Percentiles rank a stretch among this genome's conserved stretches.
Conservation (phyloP, 305 asterid species). For the Caryopteris hybrid region DNA sequence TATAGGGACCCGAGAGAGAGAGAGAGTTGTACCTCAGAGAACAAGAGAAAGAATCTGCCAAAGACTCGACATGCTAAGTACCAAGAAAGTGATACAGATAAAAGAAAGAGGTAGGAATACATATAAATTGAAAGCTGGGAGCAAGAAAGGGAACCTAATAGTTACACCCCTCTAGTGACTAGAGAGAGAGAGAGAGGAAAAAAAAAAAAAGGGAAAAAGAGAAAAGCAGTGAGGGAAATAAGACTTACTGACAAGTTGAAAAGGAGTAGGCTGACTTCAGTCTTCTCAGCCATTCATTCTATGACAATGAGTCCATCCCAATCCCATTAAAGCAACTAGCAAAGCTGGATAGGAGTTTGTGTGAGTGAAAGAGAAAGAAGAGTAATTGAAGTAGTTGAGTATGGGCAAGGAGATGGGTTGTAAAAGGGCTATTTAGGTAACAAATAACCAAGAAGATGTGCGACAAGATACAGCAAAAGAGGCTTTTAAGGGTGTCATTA, state of each 20-base stretch:
- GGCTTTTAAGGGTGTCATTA: neutral
- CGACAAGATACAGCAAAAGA: conserved; percentile 10
- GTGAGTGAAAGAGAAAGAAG: conserved; percentile 16
- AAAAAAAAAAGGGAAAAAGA: neutral
- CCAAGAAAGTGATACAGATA: conserved; percentile 21
- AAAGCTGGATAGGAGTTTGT: too few species aligned
- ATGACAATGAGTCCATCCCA: conserved; percentile 65
- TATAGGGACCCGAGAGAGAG: conserved; percentile 22
- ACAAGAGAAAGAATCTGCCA: conserved; percentile 26
- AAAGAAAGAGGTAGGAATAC: conserved; percentile 20
- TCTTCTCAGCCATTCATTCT: conserved; percentile 76
- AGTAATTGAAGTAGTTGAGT: conserved; percentile 11
- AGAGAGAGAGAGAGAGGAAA: neutral
- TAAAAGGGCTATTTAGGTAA: conserved; percentile 8
- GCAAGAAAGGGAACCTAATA: conserved; percentile 20
- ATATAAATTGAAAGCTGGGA: conserved; percentile 23
- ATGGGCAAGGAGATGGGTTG: conserved; percentile 13
- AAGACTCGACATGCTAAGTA: conserved; percentile 21
- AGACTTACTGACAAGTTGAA: conserved; percentile 26
- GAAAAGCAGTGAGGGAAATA: too few species aligned
- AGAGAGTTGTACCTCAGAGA: conserved; percentile 40
- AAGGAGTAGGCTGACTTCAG: conserved; percentile 38
- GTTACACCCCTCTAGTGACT: too few species aligned
- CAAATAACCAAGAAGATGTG: conserved; percentile 5
- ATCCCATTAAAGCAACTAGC: conserved; percentile 39